Base-by-base conservation (phyloP, 352 stramenopile species). In the Peronospora belbahrii region DNA sequence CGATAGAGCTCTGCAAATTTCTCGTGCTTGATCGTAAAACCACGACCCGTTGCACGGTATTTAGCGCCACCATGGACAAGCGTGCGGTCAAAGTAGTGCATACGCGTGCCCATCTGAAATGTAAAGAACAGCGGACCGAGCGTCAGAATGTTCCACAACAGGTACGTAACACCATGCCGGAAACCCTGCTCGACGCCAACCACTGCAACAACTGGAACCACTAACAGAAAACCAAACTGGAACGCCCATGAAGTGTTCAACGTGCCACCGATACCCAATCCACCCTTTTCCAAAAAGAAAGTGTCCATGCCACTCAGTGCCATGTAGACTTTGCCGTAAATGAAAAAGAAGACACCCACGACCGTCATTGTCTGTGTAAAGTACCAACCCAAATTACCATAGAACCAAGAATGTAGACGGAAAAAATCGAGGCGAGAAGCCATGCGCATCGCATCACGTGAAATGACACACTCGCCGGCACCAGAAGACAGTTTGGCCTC, bases 71-170 rank as follows among this genome's bases (percentile, higher is more conserved):
- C 96, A 51, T 98, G 95, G 22, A 98, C 78, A 61, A 99, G 75
- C 17, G 95, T 99, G 52, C 97, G 95, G 38, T 97, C 88, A 66
- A 98, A 98, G 78, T 98, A 99, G 65, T 98, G 88, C 61, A 97
- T 97, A 68, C 97, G 96, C 9, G 95, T 99, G 50, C 97, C 95
- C 74, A 98, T 99, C 62, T 98, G 95, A 77, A 99, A 99, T 59
- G 97, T 98, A 63, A 99, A 99, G 72, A 98, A 98, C 22, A 99
- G 65, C 30, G 96, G 96, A 32, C 95, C 96, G 18, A 97, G 92
- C 24, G 94, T 98, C 28, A 97, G 62, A 50, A 97, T 96, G 55
- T 98, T 97, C 76, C 96, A 94, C 6, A 97, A 52, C 44, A 98
- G 75, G 50, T 92, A 92, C 7, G 75, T 95, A 33, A 96, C 65